Conservation (phyloP, 768 basidiomycete genomes). For the Rhizopogon vinicolor region DNA sequence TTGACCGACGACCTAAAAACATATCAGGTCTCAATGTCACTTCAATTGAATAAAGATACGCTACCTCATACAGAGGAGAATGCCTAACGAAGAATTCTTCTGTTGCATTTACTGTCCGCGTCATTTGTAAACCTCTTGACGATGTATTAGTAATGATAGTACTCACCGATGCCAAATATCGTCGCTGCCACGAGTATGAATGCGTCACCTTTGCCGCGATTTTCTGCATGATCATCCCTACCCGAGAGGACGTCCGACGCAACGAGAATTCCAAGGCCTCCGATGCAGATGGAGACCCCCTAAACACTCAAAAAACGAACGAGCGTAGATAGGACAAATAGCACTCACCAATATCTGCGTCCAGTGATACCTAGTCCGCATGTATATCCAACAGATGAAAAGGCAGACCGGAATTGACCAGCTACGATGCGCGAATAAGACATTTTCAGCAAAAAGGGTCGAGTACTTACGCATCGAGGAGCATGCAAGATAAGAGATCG, state of each 20-base stretch:
- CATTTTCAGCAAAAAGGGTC: background rate
- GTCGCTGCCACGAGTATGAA: slow-evolving; percentile 81
- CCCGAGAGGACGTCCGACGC: slow-evolving; percentile 66
- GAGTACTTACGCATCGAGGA: slow-evolving; percentile 63
- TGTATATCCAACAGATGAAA: slow-evolving; percentile 69
- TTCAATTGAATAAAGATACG: background rate
- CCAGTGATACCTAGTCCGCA: slow-evolving; percentile 70
- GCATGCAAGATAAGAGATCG: slow-evolving; percentile 76
- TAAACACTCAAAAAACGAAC: slow-evolving; percentile 15
- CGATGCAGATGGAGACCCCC: slow-evolving; percentile 68
- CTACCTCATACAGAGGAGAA: slow-evolving; percentile 66
- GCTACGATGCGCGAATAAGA: slow-evolving; percentile 24
- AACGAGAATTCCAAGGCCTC: slow-evolving; percentile 69
- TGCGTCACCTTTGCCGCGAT: slow-evolving; percentile 68
- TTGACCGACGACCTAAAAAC: slow-evolving; percentile 59
- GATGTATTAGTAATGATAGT: background rate
- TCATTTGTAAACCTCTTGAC: background rate
- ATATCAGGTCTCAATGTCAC: background rate
- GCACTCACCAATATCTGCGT: slow-evolving; percentile 57
- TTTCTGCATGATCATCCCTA: slow-evolving; percentile 59
- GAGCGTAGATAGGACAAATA: slow-evolving; percentile 11
- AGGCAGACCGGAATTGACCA: slow-evolving; percentile 83
- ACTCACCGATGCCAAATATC: slow-evolving; percentile 73
- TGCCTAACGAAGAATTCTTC: slow-evolving; percentile 78
- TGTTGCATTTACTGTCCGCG: slow-evolving; percentile 63